Evolutionary conservation across 2,329 filamentous ascomycete genomes (phyloP).

Genomic region (Pseudogymnoascus sp.): DNA sequence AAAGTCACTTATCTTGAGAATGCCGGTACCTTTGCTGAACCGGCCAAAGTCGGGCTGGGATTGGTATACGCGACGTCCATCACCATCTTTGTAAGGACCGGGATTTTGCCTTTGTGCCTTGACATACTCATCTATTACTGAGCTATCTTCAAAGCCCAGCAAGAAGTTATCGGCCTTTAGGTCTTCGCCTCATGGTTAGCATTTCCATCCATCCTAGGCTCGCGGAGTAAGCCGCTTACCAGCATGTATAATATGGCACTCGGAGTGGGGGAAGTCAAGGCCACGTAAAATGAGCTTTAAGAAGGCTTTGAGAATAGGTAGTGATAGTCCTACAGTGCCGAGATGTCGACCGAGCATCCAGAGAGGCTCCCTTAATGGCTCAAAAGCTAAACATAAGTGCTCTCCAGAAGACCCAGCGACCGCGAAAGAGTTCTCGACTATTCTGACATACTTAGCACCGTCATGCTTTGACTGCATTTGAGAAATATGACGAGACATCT

Average conservation of each 20-base stretch:
- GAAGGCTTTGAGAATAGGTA: conserved; percentile 14
- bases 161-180: not conserved
- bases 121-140: not conserved
- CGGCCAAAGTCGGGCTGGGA: not conserved
- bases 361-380: conserved; percentile 14
- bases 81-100: not conserved
- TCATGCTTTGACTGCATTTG: not conserved
- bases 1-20: not conserved
- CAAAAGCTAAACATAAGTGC: conserved; percentile 15
- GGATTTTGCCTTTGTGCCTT: not conserved
- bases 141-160: not conserved
- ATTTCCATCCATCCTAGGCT: not conserved
- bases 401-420: conserved; percentile 8
- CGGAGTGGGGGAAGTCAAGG: conserved; percentile 16
- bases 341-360: conserved; percentile 11
- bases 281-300: conserved; percentile 10
- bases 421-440: not conserved
- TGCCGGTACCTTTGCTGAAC: not conserved
- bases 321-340: conserved; percentile 5
- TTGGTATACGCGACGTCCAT: not conserved
- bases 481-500: not conserved
- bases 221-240: conserved; percentile 7
- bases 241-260: conserved; percentile 19
- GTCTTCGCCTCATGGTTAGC: not conserved
- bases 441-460: not conserved